Percentiles rank a stretch among this genome's conserved stretches.
Evolutionary conservation across 805 yeast species (phyloP).

Genomic region (Spathaspora sp.): DNA sequence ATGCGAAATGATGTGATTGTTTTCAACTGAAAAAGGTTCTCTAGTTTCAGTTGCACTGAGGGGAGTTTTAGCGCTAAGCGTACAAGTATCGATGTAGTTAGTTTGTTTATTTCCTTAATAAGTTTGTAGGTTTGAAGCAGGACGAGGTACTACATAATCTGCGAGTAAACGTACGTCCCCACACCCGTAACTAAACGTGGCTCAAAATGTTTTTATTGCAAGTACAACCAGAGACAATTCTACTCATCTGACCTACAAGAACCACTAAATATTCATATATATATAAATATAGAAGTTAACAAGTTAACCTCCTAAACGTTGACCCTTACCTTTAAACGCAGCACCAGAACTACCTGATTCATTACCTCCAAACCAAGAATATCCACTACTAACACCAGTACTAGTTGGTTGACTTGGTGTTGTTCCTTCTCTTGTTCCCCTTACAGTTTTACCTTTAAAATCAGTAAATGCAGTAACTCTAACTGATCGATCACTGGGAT

Average conservation of each 20-base stretch:
- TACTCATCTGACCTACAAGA: too few species aligned
- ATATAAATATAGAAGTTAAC: neutral
- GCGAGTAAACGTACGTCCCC: neutral
- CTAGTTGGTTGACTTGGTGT: neutral
- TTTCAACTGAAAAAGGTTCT: too few species aligned
- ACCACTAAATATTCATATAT: neutral
- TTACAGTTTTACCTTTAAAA: constrained; percentile 1
- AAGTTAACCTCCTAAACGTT: constrained; percentile 26
- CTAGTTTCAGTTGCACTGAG: too few species aligned
- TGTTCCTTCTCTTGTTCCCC: neutral
- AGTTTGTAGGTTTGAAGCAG: too few species aligned
- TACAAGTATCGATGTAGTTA: too few species aligned
- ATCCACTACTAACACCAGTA: constrained; percentile 1
- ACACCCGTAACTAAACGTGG: neutral
- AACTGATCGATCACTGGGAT: constrained; percentile 21
- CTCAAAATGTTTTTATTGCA: neutral
- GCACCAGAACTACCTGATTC: neutral
- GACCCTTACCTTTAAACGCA: constrained; percentile 33
- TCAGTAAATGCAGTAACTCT: constrained; percentile 26
- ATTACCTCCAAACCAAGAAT: constrained; percentile 12
- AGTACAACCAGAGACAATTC: too few species aligned
- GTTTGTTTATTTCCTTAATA: too few species aligned
- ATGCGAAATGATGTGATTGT: neutral
- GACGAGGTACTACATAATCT: too few species aligned
- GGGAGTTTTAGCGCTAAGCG: too few species aligned